These are phyloP conservation scores for Wallemia ichthyophaga DNA, from an alignment of 1,284 basidiomycete species.

Conservation along the genomic window DNA sequence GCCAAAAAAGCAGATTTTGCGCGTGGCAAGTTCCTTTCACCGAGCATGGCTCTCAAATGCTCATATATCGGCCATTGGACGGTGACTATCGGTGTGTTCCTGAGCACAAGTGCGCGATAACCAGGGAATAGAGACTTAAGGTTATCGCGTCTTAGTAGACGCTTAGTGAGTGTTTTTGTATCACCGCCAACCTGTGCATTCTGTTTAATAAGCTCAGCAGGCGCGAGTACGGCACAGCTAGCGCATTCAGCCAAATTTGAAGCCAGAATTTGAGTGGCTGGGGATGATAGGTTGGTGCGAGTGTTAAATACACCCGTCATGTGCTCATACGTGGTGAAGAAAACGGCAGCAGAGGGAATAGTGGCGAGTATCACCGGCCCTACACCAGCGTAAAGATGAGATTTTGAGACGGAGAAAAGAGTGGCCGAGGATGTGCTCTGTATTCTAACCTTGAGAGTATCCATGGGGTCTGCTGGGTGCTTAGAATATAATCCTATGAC, in stretches of 20 bases:
- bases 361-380: background rate
- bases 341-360: background rate
- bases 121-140: background rate
- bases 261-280: background rate
- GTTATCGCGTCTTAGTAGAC: background rate
- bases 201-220: background rate
- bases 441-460: background rate
- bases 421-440: background rate
- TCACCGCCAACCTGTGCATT: background rate
- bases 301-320: background rate
- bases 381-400: background rate
- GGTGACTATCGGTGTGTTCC: background rate
- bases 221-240: background rate
- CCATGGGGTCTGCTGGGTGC: background rate
- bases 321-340: conserved; percentile 1
- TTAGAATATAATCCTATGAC: no score
- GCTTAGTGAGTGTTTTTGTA: background rate
- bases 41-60: background rate
- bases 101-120: background rate
- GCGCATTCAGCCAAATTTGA: background rate
- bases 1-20: background rate
- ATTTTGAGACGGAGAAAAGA: background rate
- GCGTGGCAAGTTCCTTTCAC: background rate
- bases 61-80: background rate
- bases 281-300: background rate